Conservation (phyloP, 805 yeast species). For the Saccharomycopsis sp. region DNA sequence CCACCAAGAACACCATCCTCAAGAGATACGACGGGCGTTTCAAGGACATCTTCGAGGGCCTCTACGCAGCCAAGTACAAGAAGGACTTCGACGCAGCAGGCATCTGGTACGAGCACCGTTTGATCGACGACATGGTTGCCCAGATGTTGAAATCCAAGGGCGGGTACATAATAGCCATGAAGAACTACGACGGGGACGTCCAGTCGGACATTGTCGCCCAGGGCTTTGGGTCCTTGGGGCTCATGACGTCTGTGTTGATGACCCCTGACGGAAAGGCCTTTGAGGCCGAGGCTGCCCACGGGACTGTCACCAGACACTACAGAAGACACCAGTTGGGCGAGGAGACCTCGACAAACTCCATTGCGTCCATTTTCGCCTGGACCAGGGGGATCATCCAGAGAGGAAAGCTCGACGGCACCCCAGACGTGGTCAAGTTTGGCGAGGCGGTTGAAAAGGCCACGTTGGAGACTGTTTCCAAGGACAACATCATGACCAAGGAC, state of each 20-base stretch:
- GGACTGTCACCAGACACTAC: conserved; percentile 81
- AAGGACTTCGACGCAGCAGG: conserved; percentile 50
- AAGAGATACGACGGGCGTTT: conserved; percentile 79
- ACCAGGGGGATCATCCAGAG: conserved; percentile 77
- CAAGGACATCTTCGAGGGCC: conserved; percentile 68
- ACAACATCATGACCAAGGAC: conserved; percentile 78
- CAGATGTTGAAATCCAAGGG: conserved; percentile 84
- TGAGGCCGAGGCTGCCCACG: conserved; percentile 84
- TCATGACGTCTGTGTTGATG: conserved; percentile 77
- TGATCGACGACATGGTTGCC: conserved; percentile 85
- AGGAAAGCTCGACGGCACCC: conserved; percentile 68
- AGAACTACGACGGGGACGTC: conserved; percentile 83
- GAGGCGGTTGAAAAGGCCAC: conserved; percentile 59
- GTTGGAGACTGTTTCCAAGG: conserved; percentile 63
- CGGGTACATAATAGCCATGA: conserved; percentile 73
- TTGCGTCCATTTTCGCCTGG: conserved; percentile 85
- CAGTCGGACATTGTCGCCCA: conserved; percentile 83
- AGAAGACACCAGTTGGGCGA: conserved; percentile 78
- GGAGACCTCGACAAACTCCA: conserved; percentile 78
- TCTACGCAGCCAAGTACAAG: conserved; percentile 54
- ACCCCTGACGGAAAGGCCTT: conserved; percentile 84
- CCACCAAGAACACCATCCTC: conserved; percentile 76
- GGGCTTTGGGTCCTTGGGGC: conserved; percentile 78
- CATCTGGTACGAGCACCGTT: conserved; percentile 71
- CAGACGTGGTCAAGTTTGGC: conserved; percentile 64